These are phyloP conservation scores for Spizellomyces sp. DNA, from an alignment of 192 early-diverging fungal genomes.

Conservation along the genomic window DNA sequence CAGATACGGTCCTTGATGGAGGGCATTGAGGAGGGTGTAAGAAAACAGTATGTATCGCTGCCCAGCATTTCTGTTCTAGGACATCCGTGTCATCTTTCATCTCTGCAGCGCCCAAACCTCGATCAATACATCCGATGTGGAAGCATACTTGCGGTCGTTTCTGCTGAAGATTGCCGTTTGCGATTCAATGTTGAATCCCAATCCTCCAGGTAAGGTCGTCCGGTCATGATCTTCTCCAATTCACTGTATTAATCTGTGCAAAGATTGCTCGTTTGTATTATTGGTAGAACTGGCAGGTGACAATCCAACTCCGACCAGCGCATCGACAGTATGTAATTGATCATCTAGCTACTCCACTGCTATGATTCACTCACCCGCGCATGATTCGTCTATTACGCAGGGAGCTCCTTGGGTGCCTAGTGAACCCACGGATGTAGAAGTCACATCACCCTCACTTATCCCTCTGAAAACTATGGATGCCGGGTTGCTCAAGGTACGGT, in stretches of 20 bases:
- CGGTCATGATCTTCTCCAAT: neutral
- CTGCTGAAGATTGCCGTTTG: conserved; percentile 30
- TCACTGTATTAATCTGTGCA: conserved; percentile 4
- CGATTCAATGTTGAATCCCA: conserved; percentile 26
- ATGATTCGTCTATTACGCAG: neutral
- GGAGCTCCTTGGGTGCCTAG: conserved; percentile 34
- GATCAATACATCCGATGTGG: conserved; percentile 23
- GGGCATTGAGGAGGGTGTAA: conserved; percentile 19
- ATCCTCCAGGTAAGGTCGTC: conserved; percentile 16
- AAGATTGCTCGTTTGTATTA: conserved; percentile 34
- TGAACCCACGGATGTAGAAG: conserved; percentile 17
- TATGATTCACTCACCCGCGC: neutral
- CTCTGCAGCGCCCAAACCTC: conserved; percentile 29
- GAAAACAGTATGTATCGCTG: conserved; percentile 20
- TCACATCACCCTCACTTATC: conserved; percentile 20
- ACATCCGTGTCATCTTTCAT: neutral
- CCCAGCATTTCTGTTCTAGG: neutral
- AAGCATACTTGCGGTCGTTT: conserved; percentile 32
- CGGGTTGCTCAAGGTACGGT: conserved; percentile 35
- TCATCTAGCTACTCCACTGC: neutral
- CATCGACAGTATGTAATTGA: neutral
- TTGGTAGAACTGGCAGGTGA: conserved; percentile 36
- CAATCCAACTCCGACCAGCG: conserved; percentile 15
- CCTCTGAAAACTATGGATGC: conserved; percentile 44
- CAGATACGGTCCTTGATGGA: conserved; percentile 31